phyloP scores from a whole-genome alignment of 148 eudicot species.

The Chenopodium formosanum region DNA sequence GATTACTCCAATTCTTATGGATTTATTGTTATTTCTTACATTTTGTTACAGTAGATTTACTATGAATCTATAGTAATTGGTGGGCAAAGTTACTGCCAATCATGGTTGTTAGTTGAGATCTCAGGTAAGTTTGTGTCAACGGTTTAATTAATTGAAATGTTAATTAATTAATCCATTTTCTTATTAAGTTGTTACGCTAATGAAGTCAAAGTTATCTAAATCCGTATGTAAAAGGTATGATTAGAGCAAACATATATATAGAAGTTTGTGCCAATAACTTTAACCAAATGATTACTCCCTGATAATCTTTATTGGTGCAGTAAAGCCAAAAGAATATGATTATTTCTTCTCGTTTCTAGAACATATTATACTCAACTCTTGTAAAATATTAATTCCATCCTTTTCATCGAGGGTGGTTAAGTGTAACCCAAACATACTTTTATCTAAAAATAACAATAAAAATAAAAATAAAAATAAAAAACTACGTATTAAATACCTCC shows the following conservation, averaged over 20 bases:
- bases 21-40: too few species aligned
- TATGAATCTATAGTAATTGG: background rate
- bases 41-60: too few species aligned
- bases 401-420: background rate
- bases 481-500: too few species aligned
- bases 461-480: too few species aligned
- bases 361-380: background rate
- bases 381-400: background rate
- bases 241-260: slow-evolving; percentile 12
- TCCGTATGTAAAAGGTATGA: background rate
- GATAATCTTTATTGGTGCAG: slow-evolving; percentile 5
- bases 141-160: slow-evolving; percentile 5
- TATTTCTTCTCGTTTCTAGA: background rate
- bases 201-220: slow-evolving; percentile 2
- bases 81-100: background rate
- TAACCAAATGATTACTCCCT: slow-evolving; percentile 18
- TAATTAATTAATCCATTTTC: too few species aligned
- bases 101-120: background rate
- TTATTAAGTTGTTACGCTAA: background rate
- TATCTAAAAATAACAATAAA: too few species aligned
- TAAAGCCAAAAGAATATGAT: background rate
- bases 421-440: background rate
- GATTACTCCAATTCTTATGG: too few species aligned
- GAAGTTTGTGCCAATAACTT: slow-evolving; percentile 16
- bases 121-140: slow-evolving; percentile 6